Conservation (phyloP, 2,329 filamentous ascomycete genomes). For the Pseudofabraea citricarpa region DNA sequence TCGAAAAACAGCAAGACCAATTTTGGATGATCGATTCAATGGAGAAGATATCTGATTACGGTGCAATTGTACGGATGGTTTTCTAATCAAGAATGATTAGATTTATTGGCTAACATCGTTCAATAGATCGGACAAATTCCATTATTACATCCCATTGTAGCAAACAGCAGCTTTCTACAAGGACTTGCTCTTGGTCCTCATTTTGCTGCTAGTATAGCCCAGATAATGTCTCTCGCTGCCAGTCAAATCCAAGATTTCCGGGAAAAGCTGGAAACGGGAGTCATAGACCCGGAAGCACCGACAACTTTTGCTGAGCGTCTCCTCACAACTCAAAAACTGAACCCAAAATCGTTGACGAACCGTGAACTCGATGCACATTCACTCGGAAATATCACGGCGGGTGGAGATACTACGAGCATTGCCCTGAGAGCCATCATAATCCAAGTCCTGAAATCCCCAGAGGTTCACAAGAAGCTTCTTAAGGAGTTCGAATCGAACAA, state of each 20-base stretch:
- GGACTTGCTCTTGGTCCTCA: too few species aligned
- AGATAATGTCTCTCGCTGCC: too few species aligned
- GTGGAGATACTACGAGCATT: background rate
- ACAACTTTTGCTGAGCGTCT: background rate
- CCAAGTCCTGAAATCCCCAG: background rate
- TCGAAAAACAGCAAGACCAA: background rate
- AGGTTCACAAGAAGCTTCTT: background rate
- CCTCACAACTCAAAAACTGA: background rate
- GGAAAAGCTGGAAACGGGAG: background rate
- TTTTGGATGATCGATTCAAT: background rate
- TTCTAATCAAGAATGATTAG: background rate
- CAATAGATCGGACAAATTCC: background rate
- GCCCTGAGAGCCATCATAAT: background rate
- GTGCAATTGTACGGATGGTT: background rate
- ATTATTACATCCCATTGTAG: background rate
- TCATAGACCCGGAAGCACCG: background rate
- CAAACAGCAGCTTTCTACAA: background rate
- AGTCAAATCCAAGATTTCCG: background rate
- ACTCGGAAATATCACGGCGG: background rate
- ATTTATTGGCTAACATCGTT: too few species aligned
- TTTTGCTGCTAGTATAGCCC: too few species aligned
- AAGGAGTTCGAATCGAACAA: background rate
- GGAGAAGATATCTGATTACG: background rate
- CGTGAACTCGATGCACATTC: background rate
- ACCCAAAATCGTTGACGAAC: background rate